Evolutionary conservation across 2,329 filamentous ascomycete genomes (phyloP).

Genomic region (Alternaria longipes): DNA sequence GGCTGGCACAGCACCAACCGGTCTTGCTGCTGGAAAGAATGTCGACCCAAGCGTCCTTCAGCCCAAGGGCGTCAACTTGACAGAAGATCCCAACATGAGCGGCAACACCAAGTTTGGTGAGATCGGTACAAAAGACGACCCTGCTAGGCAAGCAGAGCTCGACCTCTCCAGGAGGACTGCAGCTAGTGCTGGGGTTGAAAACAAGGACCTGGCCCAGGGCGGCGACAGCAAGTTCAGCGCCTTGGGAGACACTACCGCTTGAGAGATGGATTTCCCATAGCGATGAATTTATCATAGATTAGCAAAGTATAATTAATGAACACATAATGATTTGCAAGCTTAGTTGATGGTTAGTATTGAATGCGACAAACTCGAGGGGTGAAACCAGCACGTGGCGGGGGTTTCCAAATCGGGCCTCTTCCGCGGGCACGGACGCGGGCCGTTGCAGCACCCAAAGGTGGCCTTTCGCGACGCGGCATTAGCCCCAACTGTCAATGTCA

Average conservation of each 20-base stretch:
- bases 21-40: conserved; percentile 46
- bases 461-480: conserved; percentile 41
- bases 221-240: conserved; percentile 37
- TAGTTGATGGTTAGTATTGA: background rate
- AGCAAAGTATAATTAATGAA: background rate
- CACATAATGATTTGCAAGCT: background rate
- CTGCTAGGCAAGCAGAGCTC: conserved; percentile 59
- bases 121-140: conserved; percentile 65
- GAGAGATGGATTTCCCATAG: background rate
- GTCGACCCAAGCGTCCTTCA: conserved; percentile 46
- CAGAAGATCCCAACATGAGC: conserved; percentile 51
- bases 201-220: conserved; percentile 23
- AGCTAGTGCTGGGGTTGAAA: conserved; percentile 37
- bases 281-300: conserved; percentile 9
- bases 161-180: conserved; percentile 48
- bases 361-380: background rate
- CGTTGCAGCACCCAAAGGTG: conserved; percentile 46
- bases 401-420: conserved; percentile 29
- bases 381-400: conserved; percentile 18
- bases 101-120: conserved; percentile 47
- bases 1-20: conserved; percentile 48
- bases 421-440: conserved; percentile 30
- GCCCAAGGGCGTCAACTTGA: conserved; percentile 63
- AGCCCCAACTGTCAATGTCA: conserved; percentile 23
- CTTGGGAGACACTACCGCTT: conserved; percentile 23